Evolutionary conservation across 2,329 filamentous ascomycete genomes (phyloP).

Genomic region (Alternaria ethzedia): DNA sequence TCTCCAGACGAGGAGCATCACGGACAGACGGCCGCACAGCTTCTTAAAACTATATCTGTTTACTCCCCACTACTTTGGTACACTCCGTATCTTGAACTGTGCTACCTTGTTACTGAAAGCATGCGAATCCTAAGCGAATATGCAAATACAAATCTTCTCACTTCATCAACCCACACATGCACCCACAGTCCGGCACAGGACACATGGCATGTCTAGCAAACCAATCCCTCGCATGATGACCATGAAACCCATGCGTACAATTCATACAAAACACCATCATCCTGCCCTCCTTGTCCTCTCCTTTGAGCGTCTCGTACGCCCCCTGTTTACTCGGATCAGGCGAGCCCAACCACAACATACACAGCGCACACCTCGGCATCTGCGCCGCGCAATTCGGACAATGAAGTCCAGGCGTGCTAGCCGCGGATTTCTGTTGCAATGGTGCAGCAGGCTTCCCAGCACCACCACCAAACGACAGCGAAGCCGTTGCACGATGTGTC

Average conservation of each 20-base stretch:
- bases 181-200: constrained; percentile 62
- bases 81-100: not conserved
- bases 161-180: constrained; percentile 56
- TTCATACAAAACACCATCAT: constrained; percentile 67
- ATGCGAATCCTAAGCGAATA: not conserved
- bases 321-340: constrained; percentile 59
- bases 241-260: constrained; percentile 70
- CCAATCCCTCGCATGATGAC: constrained; percentile 67
- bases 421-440: constrained; percentile 33
- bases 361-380: constrained; percentile 68
- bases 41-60: not conserved
- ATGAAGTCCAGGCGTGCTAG: constrained; percentile 54
- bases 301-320: constrained; percentile 42
- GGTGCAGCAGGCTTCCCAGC: not conserved
- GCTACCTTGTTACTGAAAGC: not conserved
- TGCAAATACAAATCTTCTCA: constrained; percentile 9
- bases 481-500: not conserved
- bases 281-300: constrained; percentile 58
- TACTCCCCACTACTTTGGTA: not conserved
- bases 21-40: not conserved
- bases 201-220: constrained; percentile 62
- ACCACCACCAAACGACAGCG: not conserved
- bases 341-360: constrained; percentile 66
- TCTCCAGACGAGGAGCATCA: not conserved
- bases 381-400: constrained; percentile 68